Evolutionary conservation across 225 moss, liverwort and hornwort species (phyloP).

Genomic region (Neckera pumila): DNA sequence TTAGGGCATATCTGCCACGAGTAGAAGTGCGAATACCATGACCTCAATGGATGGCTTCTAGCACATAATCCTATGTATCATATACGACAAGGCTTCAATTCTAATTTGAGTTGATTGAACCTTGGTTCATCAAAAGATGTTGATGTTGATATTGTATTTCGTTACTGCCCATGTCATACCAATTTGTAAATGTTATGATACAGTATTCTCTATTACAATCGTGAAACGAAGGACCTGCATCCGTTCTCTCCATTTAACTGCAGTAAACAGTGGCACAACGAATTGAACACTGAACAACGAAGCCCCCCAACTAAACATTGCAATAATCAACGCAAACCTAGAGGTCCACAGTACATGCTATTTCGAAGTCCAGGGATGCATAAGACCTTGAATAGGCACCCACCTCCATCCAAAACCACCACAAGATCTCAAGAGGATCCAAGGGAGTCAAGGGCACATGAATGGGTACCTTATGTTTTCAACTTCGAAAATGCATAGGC

Average conservation of each 20-base stretch:
- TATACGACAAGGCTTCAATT: not conserved
- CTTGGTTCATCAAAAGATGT: not conserved
- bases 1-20: not conserved
- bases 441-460: accelerated
- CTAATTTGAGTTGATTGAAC: not conserved
- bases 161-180: too few relatives aligned
- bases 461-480: too few relatives aligned
- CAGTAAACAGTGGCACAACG: accelerated
- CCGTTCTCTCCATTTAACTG: too few relatives aligned
- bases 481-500: too few relatives aligned
- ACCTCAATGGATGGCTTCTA: not conserved
- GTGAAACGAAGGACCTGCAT: accelerated
- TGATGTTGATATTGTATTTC: not conserved
- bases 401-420: too few relatives aligned
- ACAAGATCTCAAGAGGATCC: too few relatives aligned
- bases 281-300: not conserved
- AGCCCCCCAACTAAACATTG: accelerated
- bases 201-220: not conserved
- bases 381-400: accelerated
- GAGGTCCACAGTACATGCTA: accelerated
- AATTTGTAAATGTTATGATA: not conserved
- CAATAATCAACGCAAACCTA: too few relatives aligned
- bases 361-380: too few relatives aligned
- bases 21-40: not conserved
- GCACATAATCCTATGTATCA: not conserved